A percentile compares a stretch with the other conserved stretches of the same genome.
Conservation (phyloP, 2,329 filamentous ascomycete species). For the Colletotrichum eleusines region DNA sequence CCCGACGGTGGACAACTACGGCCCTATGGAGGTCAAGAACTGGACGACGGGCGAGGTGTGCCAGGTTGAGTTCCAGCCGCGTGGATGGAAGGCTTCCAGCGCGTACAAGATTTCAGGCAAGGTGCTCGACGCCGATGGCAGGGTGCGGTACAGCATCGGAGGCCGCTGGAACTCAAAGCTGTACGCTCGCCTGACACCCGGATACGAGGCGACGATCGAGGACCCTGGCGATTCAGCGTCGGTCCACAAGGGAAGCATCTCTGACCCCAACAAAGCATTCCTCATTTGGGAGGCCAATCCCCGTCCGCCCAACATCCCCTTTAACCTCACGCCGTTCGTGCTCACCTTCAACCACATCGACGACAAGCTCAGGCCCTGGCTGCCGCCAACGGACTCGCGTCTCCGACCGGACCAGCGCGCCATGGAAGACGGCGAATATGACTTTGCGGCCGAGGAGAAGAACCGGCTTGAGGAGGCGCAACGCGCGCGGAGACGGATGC, state of each 20-base stretch:
- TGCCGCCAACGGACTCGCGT: slow-evolving; percentile 95
- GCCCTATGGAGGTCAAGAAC: slow-evolving; percentile 96
- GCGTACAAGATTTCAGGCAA: slow-evolving; percentile 91
- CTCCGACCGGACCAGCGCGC: slow-evolving; percentile 93
- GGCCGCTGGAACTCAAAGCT: slow-evolving; percentile 98
- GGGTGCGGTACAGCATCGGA: slow-evolving; percentile 88
- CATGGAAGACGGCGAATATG: slow-evolving; percentile 99
- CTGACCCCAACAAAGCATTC: slow-evolving; percentile 81
- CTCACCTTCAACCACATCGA: slow-evolving; percentile 93
- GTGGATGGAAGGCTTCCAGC: slow-evolving; percentile 94
- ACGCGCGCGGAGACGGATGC: slow-evolving; percentile 76
- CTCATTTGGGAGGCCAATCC: slow-evolving; percentile 92
- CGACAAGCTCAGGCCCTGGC: slow-evolving; percentile 79
- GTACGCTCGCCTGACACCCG: slow-evolving; percentile 92
- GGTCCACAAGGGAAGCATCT: slow-evolving; percentile 64
- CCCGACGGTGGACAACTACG: slow-evolving; percentile 97
- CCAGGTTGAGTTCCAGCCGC: slow-evolving; percentile 90
- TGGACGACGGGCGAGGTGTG: slow-evolving; percentile 95
- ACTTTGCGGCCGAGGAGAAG: slow-evolving; percentile 93
- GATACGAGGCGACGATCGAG: slow-evolving; percentile 82
- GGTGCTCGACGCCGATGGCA: slow-evolving; percentile 82
- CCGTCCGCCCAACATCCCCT: slow-evolving; percentile 86
- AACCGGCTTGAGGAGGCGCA: slow-evolving; percentile 94
- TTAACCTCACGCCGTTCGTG: slow-evolving; percentile 97
- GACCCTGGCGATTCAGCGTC: slow-evolving; percentile 61